Base-by-base conservation (phyloP, 345 rosid species). In the Reutealis trisperma region DNA sequence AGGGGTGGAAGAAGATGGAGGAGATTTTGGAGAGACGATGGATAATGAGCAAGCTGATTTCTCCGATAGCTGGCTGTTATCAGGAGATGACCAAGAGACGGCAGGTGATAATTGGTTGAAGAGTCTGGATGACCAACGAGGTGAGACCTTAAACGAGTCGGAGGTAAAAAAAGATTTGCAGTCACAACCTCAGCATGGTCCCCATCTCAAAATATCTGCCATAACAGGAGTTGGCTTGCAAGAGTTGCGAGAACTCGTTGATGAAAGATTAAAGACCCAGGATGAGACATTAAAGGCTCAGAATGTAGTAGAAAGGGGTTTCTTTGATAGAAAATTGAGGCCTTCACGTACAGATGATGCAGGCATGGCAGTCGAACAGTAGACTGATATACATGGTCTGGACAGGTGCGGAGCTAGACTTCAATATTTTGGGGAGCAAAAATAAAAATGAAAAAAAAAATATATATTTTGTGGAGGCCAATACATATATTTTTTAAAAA, bases 181-280 rank as follows among this genome's bases (percentile, higher is more conserved):
- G 66, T 22, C 85, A 1, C 78, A 80, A 70, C 78, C 73, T 69
- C 80, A 45, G 72, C 77, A 75, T 12, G 79, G 68, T 58, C 93
- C 97, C 15, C 81, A 91, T 79, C 83, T 92, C 54, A 91, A 85
- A 86, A 79, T 85, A 83, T 96, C 97, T 22, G 97, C 97, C 47
- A 37, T 83, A 52, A 90, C 92, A 0, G 89, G 97, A 72, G 94
- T 86, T 62, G 97, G 98, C 68, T 78, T 92, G 81, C 92, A 89
- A 82, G 92, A 93, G 70, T 77, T 96, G 78, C 68, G 91, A 83
- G 79, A 86, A 74, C 74, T 91, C 15, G 82, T 96, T 2, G 94
- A 91, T 22, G 90, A 84, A 63, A 86, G 82, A 84, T 80, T 94
- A 71, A 79, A 86, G 76, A 71, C 72, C 1, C 83, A 64, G 75